Percentiles rank a stretch among this genome's conserved stretches.
These are phyloP conservation scores for Nakazawaea ishiwadae DNA, from an alignment of 805 yeast genomes.

Conservation along the genomic window DNA sequence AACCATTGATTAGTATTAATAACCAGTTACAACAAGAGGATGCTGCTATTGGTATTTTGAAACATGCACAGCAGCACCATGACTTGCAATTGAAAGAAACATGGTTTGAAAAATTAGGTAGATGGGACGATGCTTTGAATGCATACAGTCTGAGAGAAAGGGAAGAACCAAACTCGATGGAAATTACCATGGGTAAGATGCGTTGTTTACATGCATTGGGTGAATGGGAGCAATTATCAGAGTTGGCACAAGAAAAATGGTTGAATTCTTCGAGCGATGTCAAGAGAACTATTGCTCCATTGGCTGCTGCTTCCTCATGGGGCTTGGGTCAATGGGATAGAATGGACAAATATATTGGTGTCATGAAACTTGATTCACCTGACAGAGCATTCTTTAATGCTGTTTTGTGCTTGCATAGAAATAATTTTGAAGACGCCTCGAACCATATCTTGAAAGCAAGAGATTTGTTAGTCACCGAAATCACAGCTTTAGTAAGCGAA, in stretches of 20 bases:
- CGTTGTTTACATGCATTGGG: constrained; percentile 97
- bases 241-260: constrained; percentile 87
- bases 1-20: constrained; percentile 85
- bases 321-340: constrained; percentile 96
- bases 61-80: constrained; percentile 90
- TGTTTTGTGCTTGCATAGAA: constrained; percentile 77
- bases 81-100: constrained; percentile 90
- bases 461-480: constrained; percentile 85
- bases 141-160: constrained; percentile 82
- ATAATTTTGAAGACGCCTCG: constrained; percentile 78
- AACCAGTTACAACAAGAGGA: constrained; percentile 95
- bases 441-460: constrained; percentile 79
- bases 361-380: constrained; percentile 89
- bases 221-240: constrained; percentile 92
- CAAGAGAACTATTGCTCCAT: constrained; percentile 83
- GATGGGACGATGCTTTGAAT: constrained; percentile 96
- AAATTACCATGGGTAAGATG: constrained; percentile 96
- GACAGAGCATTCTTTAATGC: constrained; percentile 95
- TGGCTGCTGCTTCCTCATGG: constrained; percentile 99
- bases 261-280: constrained; percentile 63
- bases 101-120: constrained; percentile 93
- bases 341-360: constrained; percentile 86
- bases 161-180: constrained; percentile 59
- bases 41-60: constrained; percentile 95
- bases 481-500: constrained; percentile 91